phyloP scores from a whole-genome alignment of 2,329 filamentous ascomycete species.

The Lecanicillium sp. region DNA sequence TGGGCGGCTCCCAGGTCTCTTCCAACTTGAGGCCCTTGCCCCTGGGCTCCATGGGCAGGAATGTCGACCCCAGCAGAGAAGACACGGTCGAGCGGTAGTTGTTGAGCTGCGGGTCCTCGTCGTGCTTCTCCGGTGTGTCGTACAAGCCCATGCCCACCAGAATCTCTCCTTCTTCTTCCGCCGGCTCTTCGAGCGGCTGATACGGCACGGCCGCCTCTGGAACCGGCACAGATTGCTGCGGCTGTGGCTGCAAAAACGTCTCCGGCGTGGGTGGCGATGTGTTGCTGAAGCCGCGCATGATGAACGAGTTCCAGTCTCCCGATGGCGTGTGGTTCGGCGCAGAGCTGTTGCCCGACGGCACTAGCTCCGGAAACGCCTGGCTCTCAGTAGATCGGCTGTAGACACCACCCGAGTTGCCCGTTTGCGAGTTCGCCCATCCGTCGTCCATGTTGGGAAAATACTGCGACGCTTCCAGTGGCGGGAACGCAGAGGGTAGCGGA shows the following conservation, averaged over 20 bases:
- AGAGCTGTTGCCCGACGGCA: conserved; percentile 4
- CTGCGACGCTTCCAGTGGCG: conserved; percentile 26
- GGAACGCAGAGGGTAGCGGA: conserved; percentile 41
- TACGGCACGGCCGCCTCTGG: conserved; percentile 43
- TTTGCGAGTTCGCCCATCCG: conserved; percentile 26
- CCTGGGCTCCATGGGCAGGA: conserved; percentile 35
- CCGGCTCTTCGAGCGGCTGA: conserved; percentile 40
- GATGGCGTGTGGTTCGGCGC: not conserved
- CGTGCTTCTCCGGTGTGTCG: conserved; percentile 56
- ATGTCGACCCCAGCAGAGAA: conserved; percentile 44
- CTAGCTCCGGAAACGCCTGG: conserved; percentile 21
- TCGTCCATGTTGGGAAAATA: conserved; percentile 28
- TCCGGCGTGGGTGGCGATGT: conserved; percentile 54
- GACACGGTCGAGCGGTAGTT: conserved; percentile 48
- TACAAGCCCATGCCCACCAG: conserved; percentile 79
- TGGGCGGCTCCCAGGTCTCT: conserved; percentile 68
- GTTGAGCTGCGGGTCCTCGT: conserved; percentile 41
- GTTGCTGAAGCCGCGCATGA: conserved; percentile 34
- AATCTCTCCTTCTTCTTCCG: conserved; percentile 60
- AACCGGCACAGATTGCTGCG: conserved; percentile 35
- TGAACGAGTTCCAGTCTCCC: conserved; percentile 37
- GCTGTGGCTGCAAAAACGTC: conserved; percentile 42
- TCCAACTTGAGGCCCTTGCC: conserved; percentile 76
- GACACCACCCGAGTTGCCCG: conserved; percentile 15
- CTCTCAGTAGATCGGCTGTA: conserved; percentile 17